Conservation (phyloP, 2,329 filamentous ascomycete species). For the Chaetomium strumarium region DNA sequence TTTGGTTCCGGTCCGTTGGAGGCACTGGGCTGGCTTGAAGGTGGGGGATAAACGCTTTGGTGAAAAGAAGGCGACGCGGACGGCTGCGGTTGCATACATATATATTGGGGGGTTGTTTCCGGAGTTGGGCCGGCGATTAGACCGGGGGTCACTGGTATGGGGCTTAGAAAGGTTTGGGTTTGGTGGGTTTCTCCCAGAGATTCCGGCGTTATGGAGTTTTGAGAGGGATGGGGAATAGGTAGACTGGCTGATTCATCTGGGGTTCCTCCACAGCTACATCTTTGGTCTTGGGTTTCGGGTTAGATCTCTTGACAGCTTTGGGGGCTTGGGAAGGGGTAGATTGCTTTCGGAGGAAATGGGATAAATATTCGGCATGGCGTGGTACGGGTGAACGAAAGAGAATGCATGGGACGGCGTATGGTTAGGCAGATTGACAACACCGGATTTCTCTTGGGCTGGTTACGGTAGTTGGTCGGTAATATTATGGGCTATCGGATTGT, state of each 20-base stretch:
- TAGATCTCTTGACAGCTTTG: too few species aligned
- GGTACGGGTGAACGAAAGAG: not conserved
- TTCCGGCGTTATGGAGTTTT: constrained; percentile 2
- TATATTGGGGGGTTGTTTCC: not conserved
- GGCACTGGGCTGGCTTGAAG: not conserved
- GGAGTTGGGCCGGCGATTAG: not conserved
- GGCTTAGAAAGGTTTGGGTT: not conserved
- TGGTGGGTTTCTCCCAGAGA: not conserved
- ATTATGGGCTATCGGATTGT: not conserved
- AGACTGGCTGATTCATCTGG: not conserved
- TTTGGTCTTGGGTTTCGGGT: not conserved
- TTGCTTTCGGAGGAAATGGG: not conserved
- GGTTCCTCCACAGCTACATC: too few species aligned
- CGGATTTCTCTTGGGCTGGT: not conserved
- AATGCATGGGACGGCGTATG: constrained; percentile 3
- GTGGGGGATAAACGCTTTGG: constrained; percentile 4
- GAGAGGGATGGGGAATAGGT: not conserved
- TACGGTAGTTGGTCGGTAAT: not conserved
- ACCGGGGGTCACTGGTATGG: too few species aligned
- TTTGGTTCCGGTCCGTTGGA: not conserved
- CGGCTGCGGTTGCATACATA: not conserved
- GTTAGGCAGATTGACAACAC: not conserved
- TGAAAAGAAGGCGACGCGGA: not conserved
- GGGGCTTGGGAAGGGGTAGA: not conserved
- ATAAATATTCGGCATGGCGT: not conserved